Conservation (phyloP, 2,329 filamentous ascomycete genomes). For the Penicillium sp. region DNA sequence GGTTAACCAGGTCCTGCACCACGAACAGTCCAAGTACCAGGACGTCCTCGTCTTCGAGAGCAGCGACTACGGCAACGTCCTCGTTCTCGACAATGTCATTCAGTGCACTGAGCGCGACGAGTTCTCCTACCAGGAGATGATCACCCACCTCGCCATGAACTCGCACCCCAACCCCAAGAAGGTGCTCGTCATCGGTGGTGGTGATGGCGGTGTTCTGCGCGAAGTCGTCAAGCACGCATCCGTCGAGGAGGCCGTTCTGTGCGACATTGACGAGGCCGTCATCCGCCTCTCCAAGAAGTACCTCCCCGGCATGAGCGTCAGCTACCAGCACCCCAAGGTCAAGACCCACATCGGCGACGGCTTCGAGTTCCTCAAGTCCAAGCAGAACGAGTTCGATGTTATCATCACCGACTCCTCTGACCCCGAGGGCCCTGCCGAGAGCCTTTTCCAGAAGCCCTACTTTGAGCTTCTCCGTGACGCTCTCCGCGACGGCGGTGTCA, state of each 20-base stretch:
- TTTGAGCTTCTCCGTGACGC: constrained; percentile 90
- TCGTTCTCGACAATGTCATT: constrained; percentile 98
- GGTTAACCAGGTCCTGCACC: constrained; percentile 96
- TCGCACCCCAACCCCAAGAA: constrained; percentile 97
- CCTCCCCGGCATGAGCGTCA: constrained; percentile 87
- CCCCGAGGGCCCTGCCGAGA: constrained; percentile 93
- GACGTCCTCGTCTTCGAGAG: constrained; percentile 99
- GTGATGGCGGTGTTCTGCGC: constrained; percentile 93
- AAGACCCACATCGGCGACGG: constrained; percentile 92
- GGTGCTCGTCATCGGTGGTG: constrained; percentile 95
- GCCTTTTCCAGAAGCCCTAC: constrained; percentile 97
- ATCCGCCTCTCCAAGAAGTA: constrained; percentile 98
- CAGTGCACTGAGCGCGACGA: constrained; percentile 98
- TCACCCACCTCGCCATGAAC: constrained; percentile 97
- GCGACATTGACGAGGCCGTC: constrained; percentile 99
- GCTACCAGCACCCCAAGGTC: constrained; percentile 90
- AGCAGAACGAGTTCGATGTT: constrained; percentile 96
- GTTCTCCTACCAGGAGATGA: constrained; percentile 99
- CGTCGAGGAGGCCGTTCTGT: constrained; percentile 92
- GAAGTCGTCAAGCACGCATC: constrained; percentile 99
- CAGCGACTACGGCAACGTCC: constrained; percentile 89
- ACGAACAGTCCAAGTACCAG: constrained; percentile 99
- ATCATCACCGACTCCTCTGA: constrained; percentile 99
- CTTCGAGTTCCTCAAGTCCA: constrained; percentile 96
- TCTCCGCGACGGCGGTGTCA: constrained; percentile 91